Evolutionary conservation across 305 asterid genomes (phyloP).

Genomic region (Andrographis paniculata): DNA sequence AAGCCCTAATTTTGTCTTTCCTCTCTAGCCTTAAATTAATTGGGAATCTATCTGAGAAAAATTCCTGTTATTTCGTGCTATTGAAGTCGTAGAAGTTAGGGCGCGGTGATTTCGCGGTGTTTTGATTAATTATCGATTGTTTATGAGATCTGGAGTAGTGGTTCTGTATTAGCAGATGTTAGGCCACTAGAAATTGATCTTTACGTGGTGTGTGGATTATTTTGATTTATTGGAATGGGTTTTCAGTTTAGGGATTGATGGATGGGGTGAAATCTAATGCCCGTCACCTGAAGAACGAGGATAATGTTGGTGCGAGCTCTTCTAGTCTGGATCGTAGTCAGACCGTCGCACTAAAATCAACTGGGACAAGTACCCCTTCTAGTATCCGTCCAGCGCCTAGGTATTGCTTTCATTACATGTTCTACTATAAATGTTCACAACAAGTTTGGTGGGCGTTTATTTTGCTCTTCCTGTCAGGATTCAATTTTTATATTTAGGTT

Average conservation of each 20-base stretch:
- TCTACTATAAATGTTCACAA: neutral
- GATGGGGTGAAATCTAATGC: slow-evolving; percentile 52
- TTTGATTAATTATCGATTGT: slow-evolving; percentile 18
- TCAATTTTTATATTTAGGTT: too few relatives aligned
- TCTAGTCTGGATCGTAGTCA: slow-evolving; percentile 81
- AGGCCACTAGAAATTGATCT: too few relatives aligned
- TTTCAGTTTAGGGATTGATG: slow-evolving; percentile 35
- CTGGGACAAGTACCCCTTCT: slow-evolving; percentile 61
- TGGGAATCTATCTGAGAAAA: too few relatives aligned
- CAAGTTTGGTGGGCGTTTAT: too few relatives aligned
- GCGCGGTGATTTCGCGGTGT: neutral
- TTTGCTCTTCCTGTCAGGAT: neutral
- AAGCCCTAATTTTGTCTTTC: slow-evolving; percentile 14
- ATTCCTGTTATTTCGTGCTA: neutral
- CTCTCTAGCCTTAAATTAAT: too few relatives aligned
- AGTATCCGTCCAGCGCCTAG: slow-evolving; percentile 65
- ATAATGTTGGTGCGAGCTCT: slow-evolving; percentile 71
- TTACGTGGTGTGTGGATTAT: too few relatives aligned
- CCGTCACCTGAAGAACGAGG: slow-evolving; percentile 56
- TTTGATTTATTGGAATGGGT: slow-evolving; percentile 18
- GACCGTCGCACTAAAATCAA: slow-evolving; percentile 47
- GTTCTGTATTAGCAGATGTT: too few relatives aligned
- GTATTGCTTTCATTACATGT: slow-evolving; percentile 29
- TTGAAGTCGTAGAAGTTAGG: neutral
- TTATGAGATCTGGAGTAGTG: slow-evolving; percentile 65